These are phyloP conservation scores for Macrolepiota fuliginosa DNA, from an alignment of 768 basidiomycete species.

Conservation along the genomic window DNA sequence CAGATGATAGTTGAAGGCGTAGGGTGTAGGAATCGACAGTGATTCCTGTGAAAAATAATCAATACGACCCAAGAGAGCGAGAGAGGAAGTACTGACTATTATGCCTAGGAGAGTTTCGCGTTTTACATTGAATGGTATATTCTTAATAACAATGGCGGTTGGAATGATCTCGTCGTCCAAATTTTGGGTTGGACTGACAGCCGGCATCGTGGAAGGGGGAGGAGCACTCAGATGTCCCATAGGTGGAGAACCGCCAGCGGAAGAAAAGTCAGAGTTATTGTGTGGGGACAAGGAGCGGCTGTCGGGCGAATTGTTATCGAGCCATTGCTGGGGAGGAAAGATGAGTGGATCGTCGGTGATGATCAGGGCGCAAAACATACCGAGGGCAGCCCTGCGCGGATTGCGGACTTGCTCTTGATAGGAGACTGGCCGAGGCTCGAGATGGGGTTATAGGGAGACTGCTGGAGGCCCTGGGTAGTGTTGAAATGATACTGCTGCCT, in stretches of 20 bases:
- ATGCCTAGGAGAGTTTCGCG: slow-evolving; percentile 95
- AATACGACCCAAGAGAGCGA: not conserved
- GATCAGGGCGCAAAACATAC: slow-evolving; percentile 43
- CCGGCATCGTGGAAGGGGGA: slow-evolving; percentile 43
- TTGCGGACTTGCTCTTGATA: slow-evolving; percentile 65
- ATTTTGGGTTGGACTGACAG: slow-evolving; percentile 47
- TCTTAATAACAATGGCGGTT: slow-evolving; percentile 99
- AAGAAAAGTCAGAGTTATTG: slow-evolving; percentile 88
- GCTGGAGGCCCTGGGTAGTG: slow-evolving; percentile 54
- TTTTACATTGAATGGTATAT: slow-evolving; percentile 99
- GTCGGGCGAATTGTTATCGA: slow-evolving; percentile 69
- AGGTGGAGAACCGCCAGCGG: slow-evolving; percentile 81
- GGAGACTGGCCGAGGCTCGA: slow-evolving; percentile 60
- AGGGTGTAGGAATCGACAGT: slow-evolving; percentile 91
- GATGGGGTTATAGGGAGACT: slow-evolving; percentile 59
- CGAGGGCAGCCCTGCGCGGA: slow-evolving; percentile 69
- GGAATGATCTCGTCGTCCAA: slow-evolving; percentile 93
- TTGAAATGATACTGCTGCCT: slow-evolving; percentile 71
- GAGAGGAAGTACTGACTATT: slow-evolving; percentile 64
- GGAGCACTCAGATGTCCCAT: slow-evolving; percentile 43
- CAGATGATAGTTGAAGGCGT: slow-evolving; percentile 99
- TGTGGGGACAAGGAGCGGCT: slow-evolving; percentile 81
- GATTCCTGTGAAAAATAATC: slow-evolving; percentile 57
- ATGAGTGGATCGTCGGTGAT: slow-evolving; percentile 20
- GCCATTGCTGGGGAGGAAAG: slow-evolving; percentile 69